Percentiles rank a stretch among this genome's conserved stretches.
Conservation (phyloP, 495 filamentous ascomycete species). For the Articulospora tetracladia region DNA sequence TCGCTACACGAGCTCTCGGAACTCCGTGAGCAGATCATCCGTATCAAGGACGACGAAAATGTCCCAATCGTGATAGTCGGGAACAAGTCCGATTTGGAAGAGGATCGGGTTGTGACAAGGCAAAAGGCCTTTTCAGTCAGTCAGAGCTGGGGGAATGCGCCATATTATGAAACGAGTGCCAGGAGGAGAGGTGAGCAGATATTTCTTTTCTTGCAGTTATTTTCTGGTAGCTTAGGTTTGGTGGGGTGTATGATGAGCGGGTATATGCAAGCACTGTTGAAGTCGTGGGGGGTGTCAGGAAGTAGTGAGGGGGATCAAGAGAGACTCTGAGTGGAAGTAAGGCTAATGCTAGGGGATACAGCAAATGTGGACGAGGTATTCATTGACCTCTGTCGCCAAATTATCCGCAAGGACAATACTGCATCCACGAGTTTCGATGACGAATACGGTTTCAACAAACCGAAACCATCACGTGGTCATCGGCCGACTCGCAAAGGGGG, state of each 20-base stretch:
- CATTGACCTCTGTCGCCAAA: constrained; percentile 87
- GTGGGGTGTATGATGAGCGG: too few relatives aligned
- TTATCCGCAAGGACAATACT: constrained; percentile 61
- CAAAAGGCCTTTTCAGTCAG: constrained; percentile 81
- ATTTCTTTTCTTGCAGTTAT: not conserved
- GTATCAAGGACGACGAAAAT: constrained; percentile 91
- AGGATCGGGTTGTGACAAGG: constrained; percentile 80
- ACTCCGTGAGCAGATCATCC: constrained; percentile 91
- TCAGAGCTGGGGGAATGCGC: constrained; percentile 83
- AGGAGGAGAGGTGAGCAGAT: constrained; percentile 55
- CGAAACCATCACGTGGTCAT: too few relatives aligned
- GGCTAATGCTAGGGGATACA: too few relatives aligned
- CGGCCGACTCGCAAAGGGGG: too few relatives aligned
- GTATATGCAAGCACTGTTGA: too few relatives aligned
- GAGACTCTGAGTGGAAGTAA: not conserved
- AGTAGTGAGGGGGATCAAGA: not conserved
- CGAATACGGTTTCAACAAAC: constrained; percentile 13
- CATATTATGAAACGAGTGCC: constrained; percentile 94
- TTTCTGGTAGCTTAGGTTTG: too few relatives aligned
- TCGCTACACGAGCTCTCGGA: constrained; percentile 84
- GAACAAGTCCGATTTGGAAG: constrained; percentile 95
- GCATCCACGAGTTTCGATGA: constrained; percentile 29
- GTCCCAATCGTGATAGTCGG: constrained; percentile 95
- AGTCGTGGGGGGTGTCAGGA: too few relatives aligned
- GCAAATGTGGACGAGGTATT: constrained; percentile 97